Evolutionary conservation across 306 rosid genomes (phyloP).

Genomic region (Morella rubra): DNA sequence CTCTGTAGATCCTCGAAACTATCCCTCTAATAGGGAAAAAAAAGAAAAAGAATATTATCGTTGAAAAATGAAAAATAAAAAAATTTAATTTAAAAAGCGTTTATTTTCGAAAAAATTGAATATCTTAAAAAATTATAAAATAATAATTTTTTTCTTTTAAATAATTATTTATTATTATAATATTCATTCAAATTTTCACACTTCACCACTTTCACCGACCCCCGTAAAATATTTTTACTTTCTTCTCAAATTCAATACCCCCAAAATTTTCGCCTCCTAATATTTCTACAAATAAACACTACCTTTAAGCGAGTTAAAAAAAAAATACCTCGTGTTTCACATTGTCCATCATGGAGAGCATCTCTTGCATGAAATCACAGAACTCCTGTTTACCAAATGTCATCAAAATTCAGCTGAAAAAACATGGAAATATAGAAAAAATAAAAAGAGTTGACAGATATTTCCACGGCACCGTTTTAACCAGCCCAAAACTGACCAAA

Average conservation of each 20-base stretch:
- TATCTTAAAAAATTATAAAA: no score
- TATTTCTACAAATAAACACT: no score
- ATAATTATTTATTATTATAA: no score
- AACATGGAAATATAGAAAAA: not conserved
- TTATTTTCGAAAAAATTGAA: no score
- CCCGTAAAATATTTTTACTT: no score
- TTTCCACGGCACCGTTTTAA: not conserved
- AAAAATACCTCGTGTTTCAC: conserved; percentile 72
- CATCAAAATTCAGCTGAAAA: not conserved
- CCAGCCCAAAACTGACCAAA: not conserved
- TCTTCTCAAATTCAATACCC: no score
- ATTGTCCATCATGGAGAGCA: conserved; percentile 87
- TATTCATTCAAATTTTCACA: no score
- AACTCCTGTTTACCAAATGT: conserved; percentile 54
- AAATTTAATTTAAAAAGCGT: no score
- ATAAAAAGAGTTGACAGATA: not conserved
- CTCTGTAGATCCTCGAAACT: conserved; percentile 85
- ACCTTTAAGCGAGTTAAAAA: no score
- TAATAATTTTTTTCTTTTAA: no score
- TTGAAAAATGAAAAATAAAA: not conserved
- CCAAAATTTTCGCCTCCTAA: no score
- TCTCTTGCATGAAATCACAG: conserved; percentile 88
- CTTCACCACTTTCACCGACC: no score
- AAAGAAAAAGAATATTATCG: not conserved
- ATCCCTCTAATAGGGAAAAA: conserved; percentile 53